Base-by-base conservation (phyloP, 495 filamentous ascomycete species). In the Neohortaea acidophila region DNA sequence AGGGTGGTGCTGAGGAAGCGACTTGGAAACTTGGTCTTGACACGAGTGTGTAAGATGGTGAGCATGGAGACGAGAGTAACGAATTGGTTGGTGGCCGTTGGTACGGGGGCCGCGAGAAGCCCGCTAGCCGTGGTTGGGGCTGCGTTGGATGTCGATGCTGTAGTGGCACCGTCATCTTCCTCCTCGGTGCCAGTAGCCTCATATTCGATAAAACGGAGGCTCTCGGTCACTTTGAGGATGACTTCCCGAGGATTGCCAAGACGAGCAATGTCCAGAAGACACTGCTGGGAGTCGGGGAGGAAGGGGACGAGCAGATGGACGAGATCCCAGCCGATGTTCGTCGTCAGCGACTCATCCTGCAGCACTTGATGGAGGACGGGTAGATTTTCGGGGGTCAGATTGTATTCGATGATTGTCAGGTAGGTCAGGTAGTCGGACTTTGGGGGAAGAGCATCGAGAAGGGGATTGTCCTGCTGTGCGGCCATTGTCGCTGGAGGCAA, bases 271-370 rank as follows among this genome's bases (percentile, higher is more conserved):
- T 77, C 68, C 36, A 81, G 73, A 1, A 97, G 68, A 55, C 85
- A 92, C 49, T 69, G 60, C 26, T 74, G 69, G 2, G 77, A 81
- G 24, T 69, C 74, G 1, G 79, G 75, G 0, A 94, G 56, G 49
- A 77, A 70, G 13, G 80, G 76, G 14, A 94, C 63, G 2, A 97
- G 72, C 33, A 92, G 70, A 52, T 81, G 77, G 6, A 97, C 79
- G 28, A 97, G 59, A 53, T 97, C 89, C 89, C 89, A 97, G 31
- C 89, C 91, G 51, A 97, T 93, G 45, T 93, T 84, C 32, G 73
- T 74, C 0, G 86, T 86, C 37, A 97, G 67, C 31, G 70, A 70
- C 29, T 75, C 72, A 72, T 91, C 79, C 57, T 91, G 82, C 33
- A 94, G 64, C 24, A 92, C 68, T 5, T 72, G 66, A 51, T 91